Base-by-base conservation (phyloP, 2,329 filamentous ascomycete genomes). In the Alternaria sp. region DNA sequence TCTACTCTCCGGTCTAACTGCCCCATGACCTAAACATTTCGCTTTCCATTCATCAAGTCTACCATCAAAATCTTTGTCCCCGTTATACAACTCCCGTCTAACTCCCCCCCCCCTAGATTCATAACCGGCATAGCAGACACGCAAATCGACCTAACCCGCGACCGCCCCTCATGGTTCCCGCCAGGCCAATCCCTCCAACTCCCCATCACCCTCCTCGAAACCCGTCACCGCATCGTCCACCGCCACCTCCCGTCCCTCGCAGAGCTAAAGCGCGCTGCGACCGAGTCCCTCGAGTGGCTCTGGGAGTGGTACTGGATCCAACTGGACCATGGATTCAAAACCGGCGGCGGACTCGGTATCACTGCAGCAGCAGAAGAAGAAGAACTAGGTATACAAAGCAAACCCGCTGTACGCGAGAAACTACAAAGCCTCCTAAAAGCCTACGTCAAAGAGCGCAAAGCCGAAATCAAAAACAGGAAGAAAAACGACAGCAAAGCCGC, bases 161-260 rank as follows among this genome's bases (percentile, higher is more conserved):
- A 69, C 58, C 68, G 65, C 1, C 72, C 72, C 11, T 62, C 63
- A 34, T 73, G 65, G 67, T 69, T 69, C 39, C 66, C 64, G 3
- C 60, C 67, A 2, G 63, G 64, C 11, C 67, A 68, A 58, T 41
- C 62, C 2, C 65, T 70, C 29, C 62, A 70, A 50, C 62, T 68
- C 11, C 73, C 71, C 90, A 24, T 90, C 89, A 59, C 88, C 86
- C 96, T 97, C 77, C 92, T 97, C 53, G 93, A 96, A 80, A 82
- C 96, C 58, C 86, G 93, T 44, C 93, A 97, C 76, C 91, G 96
- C 79, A 91, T 91, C 41, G 96, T 93, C 39, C 93, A 98, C 76
- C 91, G 96, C 76, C 90, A 93, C 73, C 81, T 97, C 56, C 93
- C 93, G 0, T 88, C 89, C 1, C 81, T 97, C 52, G 83, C 85